phyloP scores from a whole-genome alignment of 306 rosid species.

The Vigna radiata region DNA sequence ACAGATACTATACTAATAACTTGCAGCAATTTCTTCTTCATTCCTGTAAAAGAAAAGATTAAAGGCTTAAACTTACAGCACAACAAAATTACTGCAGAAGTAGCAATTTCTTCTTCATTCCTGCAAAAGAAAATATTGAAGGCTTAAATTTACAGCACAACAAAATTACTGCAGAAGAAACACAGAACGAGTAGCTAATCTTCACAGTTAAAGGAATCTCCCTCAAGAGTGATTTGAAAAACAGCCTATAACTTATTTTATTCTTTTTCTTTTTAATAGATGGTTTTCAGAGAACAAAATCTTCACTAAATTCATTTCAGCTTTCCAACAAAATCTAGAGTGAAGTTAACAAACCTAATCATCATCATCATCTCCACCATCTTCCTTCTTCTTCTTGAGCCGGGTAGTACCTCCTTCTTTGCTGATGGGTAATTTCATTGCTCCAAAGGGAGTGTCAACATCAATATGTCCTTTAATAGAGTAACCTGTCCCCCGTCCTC shows the following conservation, averaged over 20 bases:
- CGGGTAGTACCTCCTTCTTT: constrained; percentile 81
- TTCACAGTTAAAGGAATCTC: neutral
- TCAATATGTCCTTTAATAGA: constrained; percentile 66
- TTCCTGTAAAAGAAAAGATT: constrained; percentile 39
- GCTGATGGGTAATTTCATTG: constrained; percentile 77
- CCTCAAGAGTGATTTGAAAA: neutral
- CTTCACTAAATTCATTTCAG: neutral
- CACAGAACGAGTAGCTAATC: neutral
- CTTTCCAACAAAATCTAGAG: constrained; percentile 2
- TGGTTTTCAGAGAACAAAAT: neutral
- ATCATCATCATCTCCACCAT: constrained; percentile 50
- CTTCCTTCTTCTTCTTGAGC: constrained; percentile 72
- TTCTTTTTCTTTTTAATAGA: no score
- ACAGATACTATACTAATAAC: constrained; percentile 4
- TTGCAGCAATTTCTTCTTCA: constrained; percentile 37
- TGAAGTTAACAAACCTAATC: constrained; percentile 52
- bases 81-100: neutral
- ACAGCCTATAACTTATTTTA: neutral
- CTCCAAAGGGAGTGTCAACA: constrained; percentile 87
- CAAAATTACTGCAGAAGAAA: neutral
- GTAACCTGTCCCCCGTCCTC: constrained; percentile 82
- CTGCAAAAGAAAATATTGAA: no score
- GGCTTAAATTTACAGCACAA: neutral
- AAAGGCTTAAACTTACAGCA: neutral
- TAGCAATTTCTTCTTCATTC: no score